Evolutionary conservation across 2,329 filamentous ascomycete genomes (phyloP).

Genomic region (Chalaropsis thielavioides): DNA sequence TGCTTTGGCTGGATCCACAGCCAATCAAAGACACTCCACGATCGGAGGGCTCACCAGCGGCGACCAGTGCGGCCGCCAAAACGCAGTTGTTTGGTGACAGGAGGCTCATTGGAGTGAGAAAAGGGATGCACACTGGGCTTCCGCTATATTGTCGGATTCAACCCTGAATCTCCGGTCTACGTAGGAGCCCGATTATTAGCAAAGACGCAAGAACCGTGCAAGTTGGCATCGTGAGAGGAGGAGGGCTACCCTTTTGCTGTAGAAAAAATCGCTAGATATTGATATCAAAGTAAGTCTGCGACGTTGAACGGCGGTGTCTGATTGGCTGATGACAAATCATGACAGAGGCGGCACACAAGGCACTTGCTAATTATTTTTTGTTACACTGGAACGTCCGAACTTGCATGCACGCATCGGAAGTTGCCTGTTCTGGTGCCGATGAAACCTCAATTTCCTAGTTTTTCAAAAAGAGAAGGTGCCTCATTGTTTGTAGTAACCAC

Average conservation of each 20-base stretch:
- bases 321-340: neutral
- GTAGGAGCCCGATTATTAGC: too few relatives aligned
- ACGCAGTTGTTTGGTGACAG: too few relatives aligned
- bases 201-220: too few relatives aligned
- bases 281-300: neutral
- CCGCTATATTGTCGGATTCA: too few relatives aligned
- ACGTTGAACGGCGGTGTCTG: neutral
- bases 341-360: neutral
- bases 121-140: too few relatives aligned
- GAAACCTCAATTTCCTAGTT: neutral
- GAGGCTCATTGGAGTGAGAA: too few relatives aligned
- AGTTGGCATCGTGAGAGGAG: too few relatives aligned
- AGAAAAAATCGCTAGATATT: too few relatives aligned
- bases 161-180: too few relatives aligned
- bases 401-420: neutral
- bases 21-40: conserved; percentile 50
- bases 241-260: too few relatives aligned
- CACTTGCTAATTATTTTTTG: neutral
- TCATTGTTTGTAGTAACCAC: neutral
- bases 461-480: neutral
- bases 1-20: conserved; percentile 26
- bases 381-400: neutral
- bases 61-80: neutral
- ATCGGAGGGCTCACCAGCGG: conserved; percentile 23
- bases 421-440: neutral